Evolutionary conservation across 2,329 filamentous ascomycete species (phyloP), one percentile per base, ranked within the genome.

Genomic region (Botryosphaeria dothidea): DNA sequence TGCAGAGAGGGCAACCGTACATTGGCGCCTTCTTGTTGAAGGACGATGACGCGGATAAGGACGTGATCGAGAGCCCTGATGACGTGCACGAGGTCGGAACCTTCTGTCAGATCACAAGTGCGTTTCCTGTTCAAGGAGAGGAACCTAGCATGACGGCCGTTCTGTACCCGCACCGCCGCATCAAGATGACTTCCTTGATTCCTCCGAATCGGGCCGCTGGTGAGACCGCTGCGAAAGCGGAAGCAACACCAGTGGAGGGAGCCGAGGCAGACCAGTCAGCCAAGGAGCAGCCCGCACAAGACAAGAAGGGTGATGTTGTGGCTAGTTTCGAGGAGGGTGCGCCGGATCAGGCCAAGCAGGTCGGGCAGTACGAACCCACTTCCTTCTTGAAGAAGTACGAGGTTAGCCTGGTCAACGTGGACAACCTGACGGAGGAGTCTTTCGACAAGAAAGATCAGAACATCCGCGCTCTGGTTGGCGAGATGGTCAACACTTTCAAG

Each of bases 401-500:
- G 6, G 93, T 99, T 74, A 97, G 92, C 75, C 84, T 99, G 61
- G 95, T 96, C 70, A 96, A 97, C 71, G 93, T 98, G 43, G 93
- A 98, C 67, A 99, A 99, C 71, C 84, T 99, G 62, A 83, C 84
- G 0, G 95, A 99, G 72, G 91, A 97, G 73, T 90, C 93, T 0
- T 92, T 92, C 75, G 95, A 98, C 76, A 90, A 92, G 74, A 96
- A 94, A 79, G 95, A 91, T 73, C 90, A 90, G 19, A 89, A 95
- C 36, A 93, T 98, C 66, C 90, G 92, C 64, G 95, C 95, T 13
- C 88, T 99, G 51, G 95, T 94, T 57, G 97, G 94, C 73, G 96
- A 99, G 80, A 98, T 99, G 67, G 93, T 99, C 75, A 98, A 97
- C 76, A 95, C 97, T 0, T 98, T 97, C 84, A 98, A 97, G 80